Evolutionary conservation across 1,284 basidiomycete species (phyloP), one percentile per base, ranked within the genome.

Genomic region (Moesziomyces globuligerus): DNA sequence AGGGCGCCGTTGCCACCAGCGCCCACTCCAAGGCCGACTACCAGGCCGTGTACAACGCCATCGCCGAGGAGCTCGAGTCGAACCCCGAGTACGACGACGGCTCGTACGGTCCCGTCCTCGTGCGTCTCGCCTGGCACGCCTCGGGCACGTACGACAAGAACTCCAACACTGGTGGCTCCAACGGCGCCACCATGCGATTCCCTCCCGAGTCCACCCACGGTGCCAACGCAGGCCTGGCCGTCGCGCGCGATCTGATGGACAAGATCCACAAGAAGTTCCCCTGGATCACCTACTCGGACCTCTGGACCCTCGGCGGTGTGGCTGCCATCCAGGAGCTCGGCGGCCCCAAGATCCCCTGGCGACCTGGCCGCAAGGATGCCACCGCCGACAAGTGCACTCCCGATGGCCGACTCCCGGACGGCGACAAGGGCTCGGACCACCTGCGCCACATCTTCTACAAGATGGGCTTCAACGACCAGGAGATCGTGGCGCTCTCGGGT

Each of bases 321-420:
- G 72, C 64, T 44, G 83, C 92, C 47, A 84, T 98, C 64, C 92
- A 97, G 86, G 87, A 86, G 74, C 74, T 83, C 46, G 79, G 75
- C 39, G 79, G 79, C 21, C 79, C 79, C 57, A 75, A 76, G 59
- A 68, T 84, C 38, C 71, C 72, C 10, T 86, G 86, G 83, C 68
- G 82, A 43, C 80, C 83, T 9, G 83, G 83, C 25, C 76, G 83
- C 40, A 76, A 76, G 60, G 83, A 84, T 61, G 76, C 76, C 21
- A 51, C 74, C 24, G 77, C 74, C 42, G 77, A 81, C 47, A 70
- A 76, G 64, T 80, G 72, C 72, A 92, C 95, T 26, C 94, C 95
- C 20, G 94, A 94, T 79, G 95, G 95, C 57, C 90, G 95, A 83
- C 89, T 98, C 37, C 95, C 95, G 21, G 95, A 98, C 82, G 95